phyloP scores from a whole-genome alignment of 345 rosid genomes.

The Leavenworthia alabamica region DNA sequence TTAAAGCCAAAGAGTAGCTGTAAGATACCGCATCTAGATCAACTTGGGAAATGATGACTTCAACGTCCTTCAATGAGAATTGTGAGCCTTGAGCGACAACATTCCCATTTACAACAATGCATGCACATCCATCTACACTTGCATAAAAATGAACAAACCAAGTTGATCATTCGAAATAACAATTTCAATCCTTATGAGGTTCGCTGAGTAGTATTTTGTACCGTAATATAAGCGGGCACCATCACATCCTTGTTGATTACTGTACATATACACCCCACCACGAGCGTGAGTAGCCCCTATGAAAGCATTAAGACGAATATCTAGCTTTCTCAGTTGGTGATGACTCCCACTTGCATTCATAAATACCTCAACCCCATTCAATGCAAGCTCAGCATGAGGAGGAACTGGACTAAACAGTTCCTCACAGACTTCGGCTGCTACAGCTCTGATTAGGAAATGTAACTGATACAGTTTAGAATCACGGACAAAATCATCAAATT shows the following conservation, averaged over 20 bases:
- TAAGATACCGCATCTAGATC: slow-evolving; percentile 83
- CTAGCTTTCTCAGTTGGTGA: slow-evolving; percentile 82
- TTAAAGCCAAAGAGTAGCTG: not conserved
- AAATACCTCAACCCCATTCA: slow-evolving; percentile 93
- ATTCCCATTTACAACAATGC: slow-evolving; percentile 77
- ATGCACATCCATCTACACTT: slow-evolving; percentile 72
- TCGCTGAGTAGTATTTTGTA: slow-evolving; percentile 15
- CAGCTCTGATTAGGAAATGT: slow-evolving; percentile 49
- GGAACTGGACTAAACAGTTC: slow-evolving; percentile 79
- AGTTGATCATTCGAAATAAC: not conserved
- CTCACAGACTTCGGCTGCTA: slow-evolving; percentile 92
- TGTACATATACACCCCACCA: slow-evolving; percentile 95
- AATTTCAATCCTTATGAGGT: not conserved
- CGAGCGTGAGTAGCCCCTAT: slow-evolving; percentile 73
- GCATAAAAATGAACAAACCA: slow-evolving; percentile 7
- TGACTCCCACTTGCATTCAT: slow-evolving; percentile 98
- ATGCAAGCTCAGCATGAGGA: slow-evolving; percentile 92
- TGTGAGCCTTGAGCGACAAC: slow-evolving; percentile 89
- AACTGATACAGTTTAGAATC: not conserved
- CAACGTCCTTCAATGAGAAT: slow-evolving; percentile 84
- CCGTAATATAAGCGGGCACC: slow-evolving; percentile 92
- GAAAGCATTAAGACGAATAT: slow-evolving; percentile 65
- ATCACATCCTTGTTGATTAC: slow-evolving; percentile 98
- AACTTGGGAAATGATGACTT: slow-evolving; percentile 77
- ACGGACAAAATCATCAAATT: not conserved